Percentiles rank a stretch among this genome's conserved stretches.
Conservation (phyloP, 345 rosid species). For the Carallia brachiata region DNA sequence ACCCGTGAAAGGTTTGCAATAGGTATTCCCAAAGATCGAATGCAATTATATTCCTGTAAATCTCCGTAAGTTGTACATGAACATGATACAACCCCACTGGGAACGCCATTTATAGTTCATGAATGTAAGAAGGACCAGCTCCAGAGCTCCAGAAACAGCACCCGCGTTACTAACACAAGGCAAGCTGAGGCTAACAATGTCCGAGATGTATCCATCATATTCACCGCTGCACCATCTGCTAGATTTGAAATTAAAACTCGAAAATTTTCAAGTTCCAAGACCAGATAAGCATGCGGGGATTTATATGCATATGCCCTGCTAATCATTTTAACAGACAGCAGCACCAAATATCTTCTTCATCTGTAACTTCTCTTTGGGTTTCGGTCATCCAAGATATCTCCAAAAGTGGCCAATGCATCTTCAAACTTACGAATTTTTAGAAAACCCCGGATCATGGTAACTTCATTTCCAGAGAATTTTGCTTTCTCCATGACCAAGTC, state of each 20-base stretch:
- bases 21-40: no score
- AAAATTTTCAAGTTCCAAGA: not conserved
- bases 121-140: no score
- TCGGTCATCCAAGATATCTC: constrained; percentile 45
- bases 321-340: not conserved
- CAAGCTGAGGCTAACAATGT: not conserved
- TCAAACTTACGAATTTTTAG: constrained; percentile 66
- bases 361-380: constrained; percentile 39
- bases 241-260: not conserved
- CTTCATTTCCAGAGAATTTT: constrained; percentile 50
- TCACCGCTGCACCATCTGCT: not conserved
- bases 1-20: no score
- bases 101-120: no score
- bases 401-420: constrained; percentile 69
- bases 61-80: no score
- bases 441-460: constrained; percentile 64
- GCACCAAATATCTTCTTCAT: constrained; percentile 29
- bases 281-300: not conserved
- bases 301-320: no score
- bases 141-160: not conserved
- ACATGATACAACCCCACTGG: no score
- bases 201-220: not conserved
- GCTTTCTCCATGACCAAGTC: constrained; percentile 71
- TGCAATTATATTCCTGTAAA: no score
- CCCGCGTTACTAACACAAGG: not conserved